Percentiles rank a stretch among this genome's conserved stretches.
Conservation (phyloP, 164 flowering plant species). For the Dillenia suffruticosa region DNA sequence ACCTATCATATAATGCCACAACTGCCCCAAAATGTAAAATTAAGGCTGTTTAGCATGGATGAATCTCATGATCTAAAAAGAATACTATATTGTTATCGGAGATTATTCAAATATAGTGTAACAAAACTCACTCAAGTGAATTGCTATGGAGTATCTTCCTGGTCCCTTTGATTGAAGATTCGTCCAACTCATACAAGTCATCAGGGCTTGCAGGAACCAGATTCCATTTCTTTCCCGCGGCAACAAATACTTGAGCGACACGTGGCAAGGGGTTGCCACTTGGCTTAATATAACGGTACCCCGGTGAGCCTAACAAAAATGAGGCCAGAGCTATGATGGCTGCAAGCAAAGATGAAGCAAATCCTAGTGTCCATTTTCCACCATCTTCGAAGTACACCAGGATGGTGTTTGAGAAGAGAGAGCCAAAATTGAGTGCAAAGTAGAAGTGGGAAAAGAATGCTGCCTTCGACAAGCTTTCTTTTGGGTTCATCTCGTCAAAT, state of each 20-base stretch:
- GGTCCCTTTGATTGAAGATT: conserved; percentile 28
- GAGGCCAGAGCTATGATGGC: conserved; percentile 61
- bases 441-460: conserved; percentile 93
- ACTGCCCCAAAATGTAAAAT: too few relatives aligned
- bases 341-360: conserved; percentile 71
- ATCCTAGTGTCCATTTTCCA: conserved; percentile 87
- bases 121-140: too few relatives aligned
- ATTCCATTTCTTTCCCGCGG: conserved; percentile 66
- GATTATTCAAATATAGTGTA: too few relatives aligned
- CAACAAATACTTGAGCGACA: conserved; percentile 61
- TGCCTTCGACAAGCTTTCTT: conserved; percentile 63
- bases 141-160: conserved; percentile 42
- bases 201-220: conserved; percentile 31
- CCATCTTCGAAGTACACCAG: conserved; percentile 77
- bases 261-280: conserved; percentile 80
- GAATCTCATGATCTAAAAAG: too few relatives aligned
- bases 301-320: conserved; percentile 63
- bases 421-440: conserved; percentile 80
- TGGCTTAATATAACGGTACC: conserved; percentile 75
- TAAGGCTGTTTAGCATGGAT: too few relatives aligned
- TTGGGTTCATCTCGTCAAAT: conserved; percentile 68
- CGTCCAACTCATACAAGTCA: conserved; percentile 41
- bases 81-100: too few relatives aligned
- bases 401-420: conserved; percentile 82
- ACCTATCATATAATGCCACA: too few relatives aligned